These are phyloP conservation scores for Fusarium sp. DNA, from an alignment of 2,329 filamentous ascomycete species.

Conservation along the genomic window DNA sequence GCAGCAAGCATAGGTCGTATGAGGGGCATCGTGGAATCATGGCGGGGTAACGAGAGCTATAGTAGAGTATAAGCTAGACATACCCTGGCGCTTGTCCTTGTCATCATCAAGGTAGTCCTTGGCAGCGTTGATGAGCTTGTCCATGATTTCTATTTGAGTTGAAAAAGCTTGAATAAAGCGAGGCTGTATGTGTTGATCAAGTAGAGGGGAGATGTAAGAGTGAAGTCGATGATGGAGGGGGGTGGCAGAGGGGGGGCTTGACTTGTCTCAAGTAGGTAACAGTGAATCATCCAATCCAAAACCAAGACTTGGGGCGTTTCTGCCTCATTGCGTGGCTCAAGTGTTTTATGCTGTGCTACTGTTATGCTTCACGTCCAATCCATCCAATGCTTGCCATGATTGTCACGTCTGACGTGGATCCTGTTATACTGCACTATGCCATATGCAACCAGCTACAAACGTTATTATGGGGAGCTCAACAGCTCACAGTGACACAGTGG, in stretches of 20 bases:
- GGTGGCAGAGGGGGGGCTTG: conserved; percentile 21
- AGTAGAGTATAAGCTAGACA: conserved; percentile 5
- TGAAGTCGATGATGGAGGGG: conserved; percentile 21
- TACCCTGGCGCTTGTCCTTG: conserved; percentile 43
- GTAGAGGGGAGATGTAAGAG: conserved; percentile 3
- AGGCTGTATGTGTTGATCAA: background rate
- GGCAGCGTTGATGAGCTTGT: conserved; percentile 51
- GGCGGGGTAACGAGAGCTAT: conserved; percentile 36
- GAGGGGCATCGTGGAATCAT: conserved; percentile 34
- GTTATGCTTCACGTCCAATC: conserved; percentile 1
- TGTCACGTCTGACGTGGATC: conserved; percentile 32
- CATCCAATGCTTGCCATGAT: conserved; percentile 4
- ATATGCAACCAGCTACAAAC: background rate
- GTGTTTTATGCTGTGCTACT: conserved; percentile 2
- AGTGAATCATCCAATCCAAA: conserved; percentile 4
- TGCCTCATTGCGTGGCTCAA: background rate
- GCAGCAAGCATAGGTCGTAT: background rate
- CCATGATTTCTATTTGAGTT: conserved; percentile 45
- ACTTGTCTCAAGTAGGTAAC: background rate
- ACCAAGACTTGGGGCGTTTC: background rate
- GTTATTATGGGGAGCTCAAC: conserved; percentile 26
- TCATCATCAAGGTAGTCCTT: conserved; percentile 50
- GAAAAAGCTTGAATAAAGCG: background rate
- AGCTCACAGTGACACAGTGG: conserved; percentile 6
- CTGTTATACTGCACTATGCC: conserved; percentile 1